These are phyloP conservation scores for Davidsoniella australis DNA, from an alignment of 2,329 filamentous ascomycete species.

Conservation along the genomic window DNA sequence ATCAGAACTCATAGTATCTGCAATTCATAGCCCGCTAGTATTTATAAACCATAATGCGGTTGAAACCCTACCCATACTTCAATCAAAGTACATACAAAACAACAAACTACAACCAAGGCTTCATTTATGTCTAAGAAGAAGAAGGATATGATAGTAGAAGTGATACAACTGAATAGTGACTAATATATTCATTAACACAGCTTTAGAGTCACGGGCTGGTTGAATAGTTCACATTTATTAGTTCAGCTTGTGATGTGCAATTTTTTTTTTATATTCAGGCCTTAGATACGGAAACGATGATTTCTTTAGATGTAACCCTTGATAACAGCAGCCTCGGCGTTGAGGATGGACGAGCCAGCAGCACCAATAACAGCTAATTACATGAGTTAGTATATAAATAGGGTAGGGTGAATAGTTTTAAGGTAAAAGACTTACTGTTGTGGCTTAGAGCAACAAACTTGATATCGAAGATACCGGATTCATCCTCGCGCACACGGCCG, in stretches of 20 bases:
- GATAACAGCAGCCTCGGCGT: conserved; percentile 79
- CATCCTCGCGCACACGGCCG: conserved; percentile 70
- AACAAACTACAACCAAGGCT: no score
- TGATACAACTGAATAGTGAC: no score
- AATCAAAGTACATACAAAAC: no score
- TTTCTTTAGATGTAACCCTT: conserved; percentile 57
- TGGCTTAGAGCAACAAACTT: conserved; percentile 91
- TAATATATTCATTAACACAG: no score
- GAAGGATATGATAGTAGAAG: no score
- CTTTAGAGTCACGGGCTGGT: no score
- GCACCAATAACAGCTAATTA: conserved; percentile 68
- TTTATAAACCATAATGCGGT: no score
- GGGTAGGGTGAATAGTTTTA: not conserved
- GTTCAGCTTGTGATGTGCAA: not conserved
- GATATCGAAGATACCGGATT: conserved; percentile 79
- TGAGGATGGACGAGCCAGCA: conserved; percentile 88
- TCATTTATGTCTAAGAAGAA: no score
- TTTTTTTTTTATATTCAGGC: not conserved
- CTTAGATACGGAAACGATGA: not conserved
- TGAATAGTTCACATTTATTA: no score
- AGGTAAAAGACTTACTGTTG: conserved; percentile 32
- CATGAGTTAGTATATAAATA: conserved; percentile 20
- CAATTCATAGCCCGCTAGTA: no score
- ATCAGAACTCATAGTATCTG: no score
- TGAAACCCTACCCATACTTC: no score